Conservation (phyloP, 2,329 filamentous ascomycete species). For the Pseudofabraea citricarpa region DNA sequence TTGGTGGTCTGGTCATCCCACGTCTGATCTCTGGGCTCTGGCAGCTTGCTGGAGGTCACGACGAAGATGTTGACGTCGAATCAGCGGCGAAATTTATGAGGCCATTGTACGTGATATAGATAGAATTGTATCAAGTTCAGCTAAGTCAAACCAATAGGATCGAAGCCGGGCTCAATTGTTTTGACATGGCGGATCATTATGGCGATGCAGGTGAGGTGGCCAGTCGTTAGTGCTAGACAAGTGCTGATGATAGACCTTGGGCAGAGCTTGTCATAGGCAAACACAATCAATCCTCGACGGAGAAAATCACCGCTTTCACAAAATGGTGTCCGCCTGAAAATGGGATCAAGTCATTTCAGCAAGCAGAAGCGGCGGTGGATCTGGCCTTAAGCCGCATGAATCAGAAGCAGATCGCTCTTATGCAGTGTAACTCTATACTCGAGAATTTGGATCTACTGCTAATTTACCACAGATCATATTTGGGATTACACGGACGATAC, state of each 20-base stretch:
- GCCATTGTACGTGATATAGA: conserved; percentile 5
- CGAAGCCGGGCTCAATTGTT: conserved; percentile 6
- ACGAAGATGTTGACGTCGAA: conserved; percentile 10
- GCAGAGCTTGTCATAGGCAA: conserved; percentile 9
- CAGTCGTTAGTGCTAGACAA: neutral
- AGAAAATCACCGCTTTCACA: conserved; percentile 14
- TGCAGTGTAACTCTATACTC: conserved; percentile 16
- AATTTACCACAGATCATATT: conserved; percentile 17
- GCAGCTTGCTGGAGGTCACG: conserved; percentile 15
- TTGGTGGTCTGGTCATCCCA: conserved; percentile 9
- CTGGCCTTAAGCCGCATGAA: conserved; percentile 22
- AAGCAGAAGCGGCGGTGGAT: conserved; percentile 24
- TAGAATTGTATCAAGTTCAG: too few relatives aligned
- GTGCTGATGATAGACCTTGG: neutral
- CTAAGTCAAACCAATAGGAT: conserved; percentile 7
- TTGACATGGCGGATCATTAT: conserved; percentile 16
- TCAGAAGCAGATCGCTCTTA: conserved; percentile 19
- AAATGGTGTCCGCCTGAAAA: conserved; percentile 23
- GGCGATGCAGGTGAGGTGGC: conserved; percentile 6
- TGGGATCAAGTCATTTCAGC: conserved; percentile 7
- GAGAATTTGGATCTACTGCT: neutral
- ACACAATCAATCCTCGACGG: neutral
- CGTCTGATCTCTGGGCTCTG: conserved; percentile 12
- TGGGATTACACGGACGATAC: conserved; percentile 30
- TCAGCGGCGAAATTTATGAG: conserved; percentile 10